Evolutionary conservation across 2,329 filamentous ascomycete species (phyloP).

Genomic region (Colletotrichum trifolii): DNA sequence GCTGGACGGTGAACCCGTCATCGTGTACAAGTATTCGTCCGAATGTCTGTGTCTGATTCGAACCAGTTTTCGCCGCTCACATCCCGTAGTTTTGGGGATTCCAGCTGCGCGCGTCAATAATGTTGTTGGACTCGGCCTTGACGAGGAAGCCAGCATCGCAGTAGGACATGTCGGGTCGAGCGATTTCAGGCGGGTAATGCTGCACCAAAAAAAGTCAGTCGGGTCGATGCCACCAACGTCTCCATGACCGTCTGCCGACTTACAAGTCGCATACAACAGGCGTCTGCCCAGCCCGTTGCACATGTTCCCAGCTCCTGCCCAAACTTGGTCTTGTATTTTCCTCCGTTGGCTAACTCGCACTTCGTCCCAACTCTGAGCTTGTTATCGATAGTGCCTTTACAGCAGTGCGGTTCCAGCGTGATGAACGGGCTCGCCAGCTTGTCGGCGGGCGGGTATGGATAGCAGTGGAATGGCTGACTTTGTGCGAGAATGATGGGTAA

Average conservation of each 20-base stretch:
- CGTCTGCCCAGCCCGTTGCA: conserved; percentile 28
- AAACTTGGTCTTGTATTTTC: conserved; percentile 34
- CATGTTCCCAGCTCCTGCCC: conserved; percentile 35
- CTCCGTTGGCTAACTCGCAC: conserved; percentile 27
- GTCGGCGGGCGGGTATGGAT: conserved; percentile 27
- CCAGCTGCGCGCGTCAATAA: conserved; percentile 22
- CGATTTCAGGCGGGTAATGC: conserved; percentile 36
- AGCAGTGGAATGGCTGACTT: conserved; percentile 35
- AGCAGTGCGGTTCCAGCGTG: conserved; percentile 33
- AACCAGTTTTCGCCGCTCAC: background rate
- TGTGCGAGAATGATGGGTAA: conserved; percentile 32
- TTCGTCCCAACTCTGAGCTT: conserved; percentile 26
- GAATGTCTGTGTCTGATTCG: background rate
- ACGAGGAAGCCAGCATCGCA: conserved; percentile 33
- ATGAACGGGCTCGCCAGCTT: conserved; percentile 28
- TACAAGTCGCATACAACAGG: conserved; percentile 36
- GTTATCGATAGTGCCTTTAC: conserved; percentile 26
- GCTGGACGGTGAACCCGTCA: too few species aligned
- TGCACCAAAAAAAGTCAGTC: background rate
- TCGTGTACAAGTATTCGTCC: background rate
- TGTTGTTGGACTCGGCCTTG: conserved; percentile 26
- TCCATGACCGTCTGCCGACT: background rate
- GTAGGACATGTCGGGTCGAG: conserved; percentile 23
- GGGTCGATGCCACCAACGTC: background rate
- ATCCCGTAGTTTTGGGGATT: conserved; percentile 14